Evolutionary conservation across 768 basidiomycete species (phyloP), one percentile per base, ranked within the genome.

Genomic region (Kwoniella sp.): DNA sequence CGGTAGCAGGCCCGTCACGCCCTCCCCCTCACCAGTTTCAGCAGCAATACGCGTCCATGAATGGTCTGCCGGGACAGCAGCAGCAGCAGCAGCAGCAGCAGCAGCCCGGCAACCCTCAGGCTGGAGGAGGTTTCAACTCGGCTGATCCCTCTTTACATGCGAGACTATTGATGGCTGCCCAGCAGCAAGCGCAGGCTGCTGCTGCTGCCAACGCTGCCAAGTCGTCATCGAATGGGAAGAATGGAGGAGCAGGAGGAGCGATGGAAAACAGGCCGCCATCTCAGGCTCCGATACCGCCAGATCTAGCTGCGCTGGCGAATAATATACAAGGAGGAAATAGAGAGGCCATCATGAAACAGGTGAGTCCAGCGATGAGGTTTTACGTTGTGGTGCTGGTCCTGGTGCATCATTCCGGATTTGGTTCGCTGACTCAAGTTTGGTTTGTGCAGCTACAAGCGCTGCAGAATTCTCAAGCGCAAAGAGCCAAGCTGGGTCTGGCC

Each of bases 311-410:
- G 12, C 66, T 72, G 67, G 69, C 69, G 55, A 65, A 54, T 48
- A 58, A 59, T 29, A 62, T 68, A 54, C 63, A 60, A n/a, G 69
- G 67, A 20, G 58, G 58, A 8, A 68, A 56, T 28, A 72, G 71
- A 55, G 73, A 75, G 38, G 70, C 71, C 12, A 70, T 75, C 30
- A 62, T 75, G 64, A 72, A 68, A 55, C 73, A 75, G 67, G 71
- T 75, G 26, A 65, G 70, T 67, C 25, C n/a, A n/a, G n/a, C n/a
- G n/a, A n/a, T n/a, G n/a, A n/a, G n/a, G n/a, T n/a, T n/a, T n/a
- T n/a, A n/a, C n/a, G n/a, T n/a, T n/a, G n/a, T n/a, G n/a, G n/a
- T n/a, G n/a, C n/a, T n/a, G n/a, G n/a, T 38, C 29, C 30, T 50
- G 15, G n/a, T 37, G 20, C 20, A 48, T 48, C 47, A n/a, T 20